phyloP scores from a whole-genome alignment of 768 basidiomycete genomes.

The Amanita pallidorosea region DNA sequence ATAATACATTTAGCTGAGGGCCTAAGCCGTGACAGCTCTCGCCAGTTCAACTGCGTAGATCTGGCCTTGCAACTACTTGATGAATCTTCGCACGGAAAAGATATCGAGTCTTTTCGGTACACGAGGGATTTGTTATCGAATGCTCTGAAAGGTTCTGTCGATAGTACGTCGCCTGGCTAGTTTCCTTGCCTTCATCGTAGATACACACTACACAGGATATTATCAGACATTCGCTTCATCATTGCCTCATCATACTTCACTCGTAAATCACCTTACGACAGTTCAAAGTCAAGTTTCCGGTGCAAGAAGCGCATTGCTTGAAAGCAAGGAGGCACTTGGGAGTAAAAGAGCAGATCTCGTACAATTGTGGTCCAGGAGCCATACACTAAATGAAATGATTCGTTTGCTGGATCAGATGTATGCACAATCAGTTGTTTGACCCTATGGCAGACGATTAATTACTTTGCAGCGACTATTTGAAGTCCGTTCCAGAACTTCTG shows the following conservation, averaged over 20 bases:
- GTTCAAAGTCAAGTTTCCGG: constrained; percentile 68
- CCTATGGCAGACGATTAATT: constrained; percentile 9
- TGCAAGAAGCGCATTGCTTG: constrained; percentile 60
- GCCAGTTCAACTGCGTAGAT: constrained; percentile 88
- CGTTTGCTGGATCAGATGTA: constrained; percentile 91
- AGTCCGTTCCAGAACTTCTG: constrained; percentile 81
- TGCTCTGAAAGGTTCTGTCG: constrained; percentile 80
- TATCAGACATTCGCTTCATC: constrained; percentile 95
- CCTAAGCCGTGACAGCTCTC: constrained; percentile 6
- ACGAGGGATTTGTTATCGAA: constrained; percentile 71
- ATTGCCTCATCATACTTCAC: constrained; percentile 77
- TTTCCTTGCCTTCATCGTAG: constrained; percentile 4
- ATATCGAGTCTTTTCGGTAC: constrained; percentile 64
- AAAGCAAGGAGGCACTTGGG: constrained; percentile 71
- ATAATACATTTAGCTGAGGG: not conserved
- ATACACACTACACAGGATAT: constrained; percentile 43
- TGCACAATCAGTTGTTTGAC: constrained; percentile 14
- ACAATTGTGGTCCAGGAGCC: constrained; percentile 81
- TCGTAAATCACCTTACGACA: constrained; percentile 59
- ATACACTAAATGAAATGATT: constrained; percentile 93
- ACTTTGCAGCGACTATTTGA: constrained; percentile 67
- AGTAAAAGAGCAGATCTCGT: constrained; percentile 82
- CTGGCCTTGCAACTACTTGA: constrained; percentile 86
- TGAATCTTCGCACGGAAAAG: constrained; percentile 58
- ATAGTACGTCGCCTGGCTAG: constrained; percentile 42